phyloP scores from a whole-genome alignment of 768 basidiomycete genomes.

The Leucocoprinus birnbaumii region DNA sequence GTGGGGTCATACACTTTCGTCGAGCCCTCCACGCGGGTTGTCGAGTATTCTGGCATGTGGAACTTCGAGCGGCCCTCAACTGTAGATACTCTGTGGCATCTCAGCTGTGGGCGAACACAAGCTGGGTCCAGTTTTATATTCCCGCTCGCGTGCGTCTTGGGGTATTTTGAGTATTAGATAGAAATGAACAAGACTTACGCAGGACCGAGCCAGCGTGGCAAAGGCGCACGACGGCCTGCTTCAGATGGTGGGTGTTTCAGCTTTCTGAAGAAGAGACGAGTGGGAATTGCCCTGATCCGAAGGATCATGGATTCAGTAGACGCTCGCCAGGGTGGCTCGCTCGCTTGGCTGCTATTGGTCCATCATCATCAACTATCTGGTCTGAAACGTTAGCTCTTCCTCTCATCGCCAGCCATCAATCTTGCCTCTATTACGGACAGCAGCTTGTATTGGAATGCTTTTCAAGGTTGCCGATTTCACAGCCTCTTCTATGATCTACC shows the following conservation, averaged over 20 bases:
- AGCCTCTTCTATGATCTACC: constrained; percentile 9
- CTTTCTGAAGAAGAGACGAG: neutral
- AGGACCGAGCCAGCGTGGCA: neutral
- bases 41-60: neutral
- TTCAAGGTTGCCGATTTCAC: constrained; percentile 8
- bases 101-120: constrained; percentile 2
- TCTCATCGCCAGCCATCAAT: constrained; percentile 7
- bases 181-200: neutral
- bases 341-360: neutral
- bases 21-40: neutral
- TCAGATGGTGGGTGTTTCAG: constrained; percentile 6
- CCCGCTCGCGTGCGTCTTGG: neutral
- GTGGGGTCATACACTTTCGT: neutral
- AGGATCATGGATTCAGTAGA: neutral
- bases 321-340: neutral
- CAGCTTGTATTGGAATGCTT: constrained; percentile 1
- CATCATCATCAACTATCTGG: constrained; percentile 8
- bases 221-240: constrained; percentile 1
- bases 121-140: neutral
- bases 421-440: constrained; percentile 4
- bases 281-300: constrained; percentile 7
- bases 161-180: constrained; percentile 1
- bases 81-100: constrained; percentile 6
- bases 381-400: neutral
- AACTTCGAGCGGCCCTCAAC: constrained; percentile 6